Evolutionary conservation across 306 rosid species (phyloP).

Genomic region (Luffa aegyptiaca): DNA sequence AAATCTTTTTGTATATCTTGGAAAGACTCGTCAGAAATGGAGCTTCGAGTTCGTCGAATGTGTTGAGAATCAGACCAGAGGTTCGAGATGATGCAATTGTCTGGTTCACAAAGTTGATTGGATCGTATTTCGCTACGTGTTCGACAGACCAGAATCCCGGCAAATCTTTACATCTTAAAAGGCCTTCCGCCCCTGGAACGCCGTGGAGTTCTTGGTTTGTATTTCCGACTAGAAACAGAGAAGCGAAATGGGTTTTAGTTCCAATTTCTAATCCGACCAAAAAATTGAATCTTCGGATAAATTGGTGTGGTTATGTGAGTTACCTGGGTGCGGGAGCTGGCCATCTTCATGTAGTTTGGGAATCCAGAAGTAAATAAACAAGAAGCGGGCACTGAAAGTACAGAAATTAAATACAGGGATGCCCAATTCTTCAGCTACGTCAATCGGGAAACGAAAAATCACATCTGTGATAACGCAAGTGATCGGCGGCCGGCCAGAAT

Average conservation of each 20-base stretch:
- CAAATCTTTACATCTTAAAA: conserved; percentile 38
- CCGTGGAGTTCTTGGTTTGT: conserved; percentile 26
- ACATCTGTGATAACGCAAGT: conserved; percentile 38
- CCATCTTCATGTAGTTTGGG: conserved; percentile 18
- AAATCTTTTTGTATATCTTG: conserved; percentile 17
- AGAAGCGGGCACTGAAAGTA: no score
- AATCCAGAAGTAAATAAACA: conserved; percentile 28
- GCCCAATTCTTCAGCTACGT: conserved; percentile 19
- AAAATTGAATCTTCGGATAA: no score
- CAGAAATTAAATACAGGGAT: conserved; percentile 27
- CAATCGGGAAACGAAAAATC: conserved; percentile 10
- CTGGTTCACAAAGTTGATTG: neutral
- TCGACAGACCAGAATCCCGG: conserved; percentile 16
- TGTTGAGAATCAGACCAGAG: conserved; percentile 34
- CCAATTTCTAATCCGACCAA: neutral
- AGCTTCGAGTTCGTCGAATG: conserved; percentile 48
- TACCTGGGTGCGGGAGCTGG: conserved; percentile 38
- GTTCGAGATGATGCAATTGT: conserved; percentile 16
- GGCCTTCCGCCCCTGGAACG: conserved; percentile 33
- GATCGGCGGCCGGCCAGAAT: neutral
- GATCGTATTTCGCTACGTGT: neutral
- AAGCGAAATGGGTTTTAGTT: no score
- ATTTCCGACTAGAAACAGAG: conserved; percentile 27
- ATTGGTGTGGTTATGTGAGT: no score
- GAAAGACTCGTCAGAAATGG: conserved; percentile 23